Evolutionary conservation across 768 basidiomycete species (phyloP).

Genomic region (Pholiota molesta): DNA sequence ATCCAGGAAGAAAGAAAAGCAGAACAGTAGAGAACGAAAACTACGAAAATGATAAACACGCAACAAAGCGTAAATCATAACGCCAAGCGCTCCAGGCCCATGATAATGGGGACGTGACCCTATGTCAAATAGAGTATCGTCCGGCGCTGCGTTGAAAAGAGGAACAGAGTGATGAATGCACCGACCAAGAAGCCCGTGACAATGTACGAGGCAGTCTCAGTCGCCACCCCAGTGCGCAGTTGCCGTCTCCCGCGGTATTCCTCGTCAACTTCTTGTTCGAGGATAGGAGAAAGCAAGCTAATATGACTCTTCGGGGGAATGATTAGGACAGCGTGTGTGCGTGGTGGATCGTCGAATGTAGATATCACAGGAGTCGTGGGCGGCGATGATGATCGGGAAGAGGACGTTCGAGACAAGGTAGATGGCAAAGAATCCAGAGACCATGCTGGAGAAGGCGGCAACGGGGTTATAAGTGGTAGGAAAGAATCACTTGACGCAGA

Average conservation of each 20-base stretch:
- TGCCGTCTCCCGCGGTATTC: constrained; percentile 11
- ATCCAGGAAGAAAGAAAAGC: background rate
- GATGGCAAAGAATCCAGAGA: constrained; percentile 14
- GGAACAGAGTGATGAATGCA: constrained; percentile 34
- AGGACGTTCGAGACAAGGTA: constrained; percentile 7
- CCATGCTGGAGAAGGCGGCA: constrained; percentile 18
- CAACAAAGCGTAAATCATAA: constrained; percentile 5
- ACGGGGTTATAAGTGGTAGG: constrained; percentile 12
- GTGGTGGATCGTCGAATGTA: background rate
- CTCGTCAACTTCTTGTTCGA: constrained; percentile 7
- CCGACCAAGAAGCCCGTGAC: constrained; percentile 57
- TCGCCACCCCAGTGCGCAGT: constrained; percentile 23
- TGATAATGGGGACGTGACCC: background rate
- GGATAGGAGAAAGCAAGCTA: constrained; percentile 18
- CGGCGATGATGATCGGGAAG: background rate
- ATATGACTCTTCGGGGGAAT: constrained; percentile 20
- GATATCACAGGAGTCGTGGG: constrained; percentile 10
- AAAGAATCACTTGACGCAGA: background rate
- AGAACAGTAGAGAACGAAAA: background rate
- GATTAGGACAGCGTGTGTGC: constrained; percentile 6
- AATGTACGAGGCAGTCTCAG: constrained; percentile 40
- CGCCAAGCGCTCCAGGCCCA: background rate
- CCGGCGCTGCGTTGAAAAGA: constrained; percentile 36
- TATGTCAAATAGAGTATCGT: constrained; percentile 35
- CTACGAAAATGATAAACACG: background rate